Evolutionary conservation across 1,284 basidiomycete genomes (phyloP), one percentile per base, ranked within the genome.

Genomic region (Termitomyces sp.): DNA sequence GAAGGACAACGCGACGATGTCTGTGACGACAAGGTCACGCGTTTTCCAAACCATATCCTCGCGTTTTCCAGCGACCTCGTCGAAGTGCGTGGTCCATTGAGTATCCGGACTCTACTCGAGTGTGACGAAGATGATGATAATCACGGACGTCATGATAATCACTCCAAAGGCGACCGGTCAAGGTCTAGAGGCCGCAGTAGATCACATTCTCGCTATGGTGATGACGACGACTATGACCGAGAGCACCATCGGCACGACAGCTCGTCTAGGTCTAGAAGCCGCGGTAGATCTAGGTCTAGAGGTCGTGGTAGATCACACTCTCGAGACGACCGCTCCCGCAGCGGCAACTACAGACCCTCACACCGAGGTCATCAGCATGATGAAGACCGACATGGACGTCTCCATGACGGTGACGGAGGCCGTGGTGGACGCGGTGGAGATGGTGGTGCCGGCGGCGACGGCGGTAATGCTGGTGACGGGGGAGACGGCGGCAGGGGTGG

Each of bases 41-140:
- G 42, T n/a, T 56, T 56, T 31, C 57, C 57, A 9, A 28, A 51
- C 13, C 41, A 49, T 33, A 56, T 58, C 28, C 35, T 58, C 14
- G 49, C 57, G 18, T 58, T 58, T 37, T 46, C 48, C n/a, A 26
- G 28, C 9, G 28, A 58, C 8, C 38, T 14, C 19, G 31, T 56
- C 26, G 21, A 50, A 16, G 40, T 53, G 3, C 54, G 54, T 21
- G n/a, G 34, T 31, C 38, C 52, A 8, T 24, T 53, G 34, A 53
- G 43, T 35, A 45, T 58, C 30, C 33, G 46, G 13, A 44, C 28
- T 16, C 50, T 58, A 19, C 57, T 58, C 24, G 57, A 53, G 28
- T 58, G 57, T 37, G 48, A 53, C 6, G 41, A 53, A 11, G 30
- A 48, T 41, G 24, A 49, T n/a, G 13, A 46, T 31, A n/a, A 39